These are phyloP conservation scores for Dissoconium aciculare DNA, from an alignment of 2,329 filamentous ascomycete genomes.

Conservation along the genomic window DNA sequence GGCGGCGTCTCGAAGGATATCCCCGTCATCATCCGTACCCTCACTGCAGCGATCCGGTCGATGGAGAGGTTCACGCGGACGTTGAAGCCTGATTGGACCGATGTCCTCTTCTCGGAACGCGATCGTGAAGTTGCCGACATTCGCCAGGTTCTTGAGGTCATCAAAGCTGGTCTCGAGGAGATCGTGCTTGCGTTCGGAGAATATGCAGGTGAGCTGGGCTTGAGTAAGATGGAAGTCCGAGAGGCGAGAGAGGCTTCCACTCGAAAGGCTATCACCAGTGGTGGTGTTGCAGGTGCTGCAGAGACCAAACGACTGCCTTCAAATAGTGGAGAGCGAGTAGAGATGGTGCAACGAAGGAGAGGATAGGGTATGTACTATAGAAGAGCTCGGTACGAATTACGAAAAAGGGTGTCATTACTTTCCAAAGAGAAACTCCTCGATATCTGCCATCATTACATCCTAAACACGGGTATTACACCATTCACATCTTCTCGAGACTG, in stretches of 20 bases:
- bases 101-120: slow-evolving; percentile 40
- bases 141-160: slow-evolving; percentile 49
- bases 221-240: slow-evolving; percentile 56
- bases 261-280: neutral
- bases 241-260: slow-evolving; percentile 48
- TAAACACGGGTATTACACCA: no score
- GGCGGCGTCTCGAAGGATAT: slow-evolving; percentile 79
- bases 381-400: no score
- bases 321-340: no score
- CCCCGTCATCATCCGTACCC: slow-evolving; percentile 54
- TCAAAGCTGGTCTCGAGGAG: slow-evolving; percentile 50
- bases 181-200: slow-evolving; percentile 58
- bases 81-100: slow-evolving; percentile 62
- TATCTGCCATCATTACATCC: no score
- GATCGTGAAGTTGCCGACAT: slow-evolving; percentile 46
- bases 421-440: no score
- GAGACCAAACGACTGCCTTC: no score
- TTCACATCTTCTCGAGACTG: no score
- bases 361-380: no score
- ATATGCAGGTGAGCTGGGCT: slow-evolving; percentile 55
- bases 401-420: no score
- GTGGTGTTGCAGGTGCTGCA: no score
- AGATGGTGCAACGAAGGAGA: no score
- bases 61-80: slow-evolving; percentile 51
- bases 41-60: slow-evolving; percentile 53